Percentiles rank a stretch among this genome's conserved stretches.
phyloP scores from a whole-genome alignment of 176 grass and related monocot genomes.

The Musa troglodytarum region DNA sequence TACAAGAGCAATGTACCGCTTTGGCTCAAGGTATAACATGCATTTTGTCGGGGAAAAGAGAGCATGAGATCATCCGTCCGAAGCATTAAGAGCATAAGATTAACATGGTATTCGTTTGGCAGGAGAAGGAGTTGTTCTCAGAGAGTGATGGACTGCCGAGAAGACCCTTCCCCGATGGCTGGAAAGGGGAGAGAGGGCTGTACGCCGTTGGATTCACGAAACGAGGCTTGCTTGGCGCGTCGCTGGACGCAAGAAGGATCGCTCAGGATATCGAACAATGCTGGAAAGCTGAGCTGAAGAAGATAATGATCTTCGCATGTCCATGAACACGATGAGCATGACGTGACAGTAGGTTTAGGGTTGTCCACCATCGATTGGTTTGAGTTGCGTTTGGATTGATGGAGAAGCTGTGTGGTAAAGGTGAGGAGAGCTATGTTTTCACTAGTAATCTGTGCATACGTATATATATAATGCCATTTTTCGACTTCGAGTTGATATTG shows the following conservation, averaged over 20 bases:
- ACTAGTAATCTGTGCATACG: no score
- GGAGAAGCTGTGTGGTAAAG: no score
- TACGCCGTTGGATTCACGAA: constrained; percentile 77
- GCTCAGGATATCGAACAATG: constrained; percentile 33
- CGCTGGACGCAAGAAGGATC: constrained; percentile 56
- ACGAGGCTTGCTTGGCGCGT: constrained; percentile 48
- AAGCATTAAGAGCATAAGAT: no score
- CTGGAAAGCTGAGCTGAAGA: constrained; percentile 21
- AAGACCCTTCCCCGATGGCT: constrained; percentile 45
- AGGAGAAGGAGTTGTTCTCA: constrained; percentile 69
- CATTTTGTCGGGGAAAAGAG: no score
- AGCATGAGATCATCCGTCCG: no score
- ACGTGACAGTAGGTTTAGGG: not conserved
- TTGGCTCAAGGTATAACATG: constrained; percentile 55
- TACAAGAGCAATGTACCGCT: constrained; percentile 70
- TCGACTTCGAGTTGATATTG: no score
- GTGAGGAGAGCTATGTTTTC: no score
- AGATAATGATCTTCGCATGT: not conserved
- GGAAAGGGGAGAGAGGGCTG: constrained; percentile 68
- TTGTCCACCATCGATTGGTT: not conserved
- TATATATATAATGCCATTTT: no score
- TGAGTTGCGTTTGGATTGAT: no score
- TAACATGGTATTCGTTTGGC: not conserved
- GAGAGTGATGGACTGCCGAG: constrained; percentile 61
- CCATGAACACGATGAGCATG: not conserved